Base-by-base conservation (phyloP, 331 rosid species). In the Malus hybrid region DNA sequence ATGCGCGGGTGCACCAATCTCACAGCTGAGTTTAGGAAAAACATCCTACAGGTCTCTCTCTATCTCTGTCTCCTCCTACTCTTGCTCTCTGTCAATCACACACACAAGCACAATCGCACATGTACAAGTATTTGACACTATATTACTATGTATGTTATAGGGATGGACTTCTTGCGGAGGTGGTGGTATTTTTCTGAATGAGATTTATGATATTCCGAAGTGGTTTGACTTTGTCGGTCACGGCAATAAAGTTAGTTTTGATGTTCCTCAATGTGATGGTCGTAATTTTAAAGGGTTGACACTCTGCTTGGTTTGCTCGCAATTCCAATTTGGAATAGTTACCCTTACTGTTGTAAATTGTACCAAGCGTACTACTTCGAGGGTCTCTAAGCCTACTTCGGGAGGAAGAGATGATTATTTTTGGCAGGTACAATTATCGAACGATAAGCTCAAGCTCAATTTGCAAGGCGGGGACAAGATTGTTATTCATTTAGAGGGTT, bases 311-410 rank as follows among this genome's bases (percentile, higher is more conserved):
- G 8, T 5, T 50, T 15, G 1, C 0, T 2, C 1, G 3, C 2
- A 2, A 50, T 0, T 0, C 1, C 1, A 0, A 3, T 0, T 4
- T 11, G 16, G 5, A 14, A 14, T 0, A 5, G 19, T 48, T 14
- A 1, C n/a, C 56, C 0, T 50, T 50, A 5, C 8, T 50, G 55
- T 50, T 50, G 55, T 50, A 5, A 50, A 50, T 50, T 5, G 7
- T 15, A 50, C 55, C 55, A 50, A 50, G n/a, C 8, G 0, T 50
- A 50, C 55, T 5, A 50, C 55, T 5, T 50, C 0, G 19, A 50
- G 8, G 55, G 55, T 6, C 19, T 48, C 6, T 46, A 13, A 2
- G 6, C 6, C 0, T 0, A 4, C 4, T 4, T 5, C 1, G 19
- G 7, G 11, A 36, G 9, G 3, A 36, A 10, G 0, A 48, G 3